Conservation (phyloP, 768 basidiomycete species). For the Cytidiella melzeri region DNA sequence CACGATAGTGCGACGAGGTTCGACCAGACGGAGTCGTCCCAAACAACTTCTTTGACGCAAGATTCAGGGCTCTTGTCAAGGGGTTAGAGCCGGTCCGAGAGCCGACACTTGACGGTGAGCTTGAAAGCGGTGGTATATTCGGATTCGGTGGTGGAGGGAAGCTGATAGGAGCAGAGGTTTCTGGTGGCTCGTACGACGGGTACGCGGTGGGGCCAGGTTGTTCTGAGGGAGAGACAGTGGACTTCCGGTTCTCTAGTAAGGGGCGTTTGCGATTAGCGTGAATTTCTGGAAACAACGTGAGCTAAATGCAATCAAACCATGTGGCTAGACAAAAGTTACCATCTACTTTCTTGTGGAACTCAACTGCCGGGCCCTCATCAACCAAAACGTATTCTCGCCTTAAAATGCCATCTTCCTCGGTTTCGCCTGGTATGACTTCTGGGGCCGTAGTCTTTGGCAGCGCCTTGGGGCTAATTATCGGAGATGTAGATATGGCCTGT, state of each 20-base stretch:
- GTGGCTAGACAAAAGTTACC: conserved; percentile 41
- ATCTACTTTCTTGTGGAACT: conserved; percentile 89
- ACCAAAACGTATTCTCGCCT: conserved; percentile 92
- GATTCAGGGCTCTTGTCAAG: conserved; percentile 68
- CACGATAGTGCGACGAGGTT: conserved; percentile 31
- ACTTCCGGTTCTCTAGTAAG: conserved; percentile 46
- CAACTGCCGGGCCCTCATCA: conserved; percentile 82
- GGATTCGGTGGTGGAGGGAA: conserved; percentile 62
- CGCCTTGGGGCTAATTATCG: neutral
- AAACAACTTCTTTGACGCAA: conserved; percentile 80
- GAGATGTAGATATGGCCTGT: conserved; percentile 1
- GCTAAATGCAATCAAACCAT: neutral
- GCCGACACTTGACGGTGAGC: conserved; percentile 55
- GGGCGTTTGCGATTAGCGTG: conserved; percentile 52
- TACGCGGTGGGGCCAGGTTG: conserved; percentile 35
- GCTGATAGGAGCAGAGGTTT: conserved; percentile 35
- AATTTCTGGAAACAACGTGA: conserved; percentile 45
- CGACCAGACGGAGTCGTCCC: conserved; percentile 41
- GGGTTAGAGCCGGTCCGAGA: conserved; percentile 67
- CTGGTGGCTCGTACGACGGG: conserved; percentile 22
- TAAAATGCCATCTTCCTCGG: conserved; percentile 75
- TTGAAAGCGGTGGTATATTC: conserved; percentile 50
- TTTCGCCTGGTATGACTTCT: conserved; percentile 72
- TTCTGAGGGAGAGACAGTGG: conserved; percentile 44
- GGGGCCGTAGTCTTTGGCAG: conserved; percentile 34